Base-by-base conservation (phyloP, 2,329 filamentous ascomycete species). In the Sarocladium oryzae region DNA sequence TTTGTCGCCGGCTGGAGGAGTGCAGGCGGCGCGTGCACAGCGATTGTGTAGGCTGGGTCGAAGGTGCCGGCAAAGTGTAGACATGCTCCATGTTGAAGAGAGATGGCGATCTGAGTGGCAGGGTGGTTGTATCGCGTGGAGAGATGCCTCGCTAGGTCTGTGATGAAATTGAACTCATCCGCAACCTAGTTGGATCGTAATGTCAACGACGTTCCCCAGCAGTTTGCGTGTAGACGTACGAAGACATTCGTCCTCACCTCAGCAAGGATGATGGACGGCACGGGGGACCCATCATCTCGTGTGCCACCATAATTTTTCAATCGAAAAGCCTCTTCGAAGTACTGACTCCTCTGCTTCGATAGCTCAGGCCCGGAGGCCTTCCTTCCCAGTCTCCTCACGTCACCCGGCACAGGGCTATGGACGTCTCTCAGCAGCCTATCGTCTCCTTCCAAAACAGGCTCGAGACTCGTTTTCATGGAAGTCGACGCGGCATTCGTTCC, bases 31-130 rank as follows among this genome's bases (percentile, higher is more conserved):
- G 88, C 84, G 32, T 79, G 84, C 53, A 96, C 79, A 30, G 81
- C 85, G 61, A 95, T 73, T 54, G 84, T 78, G 62, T 96, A 96
- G 18, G 88, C 87, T 3, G 88, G 86, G 49, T 90, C 85, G 56
- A 88, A 86, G 4, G 82, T 84, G 32, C 84, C 86, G 2, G 81
- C 86, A 54, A 92, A 85, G 51, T 89, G 73, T 58, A 96, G 79
- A 61, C 85, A 88, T 13, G 81, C 78, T 23, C 85, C 84, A 61
- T 93, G 88, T 37, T 86, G 79, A n/a, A 95, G 70, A 2, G 81
- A 85, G 43, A 95, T 80, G 62, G 88, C 80, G 53, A 95, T 83
- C 8, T 83, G 86, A 2, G 82, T 80, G 52, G 88, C 77, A 2
- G 88, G 82, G 24, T 88, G 81, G 54, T 86, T 82, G 63, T 90